Percentiles rank a stretch among this genome's conserved stretches.
These are phyloP conservation scores for Apiotrichum domesticum DNA, from an alignment of 1,284 basidiomycete species.

Conservation along the genomic window DNA sequence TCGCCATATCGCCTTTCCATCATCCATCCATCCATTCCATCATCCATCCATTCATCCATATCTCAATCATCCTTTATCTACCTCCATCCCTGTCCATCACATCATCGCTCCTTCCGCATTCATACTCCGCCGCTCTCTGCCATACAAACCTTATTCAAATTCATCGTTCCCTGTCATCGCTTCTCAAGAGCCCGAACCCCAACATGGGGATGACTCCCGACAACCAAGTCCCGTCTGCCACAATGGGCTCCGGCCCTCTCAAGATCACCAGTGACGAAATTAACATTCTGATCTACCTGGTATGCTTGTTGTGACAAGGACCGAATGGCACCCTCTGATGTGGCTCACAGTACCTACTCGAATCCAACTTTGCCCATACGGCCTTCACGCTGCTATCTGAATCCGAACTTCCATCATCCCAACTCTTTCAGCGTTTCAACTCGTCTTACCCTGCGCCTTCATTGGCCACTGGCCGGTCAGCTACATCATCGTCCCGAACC, in stretches of 20 bases:
- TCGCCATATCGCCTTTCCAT: too few relatives aligned
- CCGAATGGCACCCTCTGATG: not conserved
- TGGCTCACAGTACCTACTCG: slow-evolving; percentile 35
- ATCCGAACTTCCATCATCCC: slow-evolving; percentile 32
- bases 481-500: slow-evolving; percentile 7
- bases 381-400: slow-evolving; percentile 41
- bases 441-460: slow-evolving; percentile 25
- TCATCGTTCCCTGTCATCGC: too few relatives aligned
- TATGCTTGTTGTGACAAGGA: slow-evolving; percentile 1
- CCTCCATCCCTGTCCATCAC: too few relatives aligned
- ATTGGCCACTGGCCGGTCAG: not conserved
- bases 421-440: slow-evolving; percentile 40
- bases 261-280: slow-evolving; percentile 40
- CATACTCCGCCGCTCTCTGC: too few relatives aligned
- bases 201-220: not conserved
- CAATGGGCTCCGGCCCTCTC: slow-evolving; percentile 15
- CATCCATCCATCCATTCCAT: too few relatives aligned
- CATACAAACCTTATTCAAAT: too few relatives aligned
- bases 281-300: slow-evolving; percentile 43
- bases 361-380: slow-evolving; percentile 42
- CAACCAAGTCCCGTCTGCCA: not conserved
- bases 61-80: too few relatives aligned
- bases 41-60: too few relatives aligned
- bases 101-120: too few relatives aligned
- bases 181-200: not conserved